Conservation (phyloP, 768 basidiomycete genomes). For the Leccinum olivaceopallidum region DNA sequence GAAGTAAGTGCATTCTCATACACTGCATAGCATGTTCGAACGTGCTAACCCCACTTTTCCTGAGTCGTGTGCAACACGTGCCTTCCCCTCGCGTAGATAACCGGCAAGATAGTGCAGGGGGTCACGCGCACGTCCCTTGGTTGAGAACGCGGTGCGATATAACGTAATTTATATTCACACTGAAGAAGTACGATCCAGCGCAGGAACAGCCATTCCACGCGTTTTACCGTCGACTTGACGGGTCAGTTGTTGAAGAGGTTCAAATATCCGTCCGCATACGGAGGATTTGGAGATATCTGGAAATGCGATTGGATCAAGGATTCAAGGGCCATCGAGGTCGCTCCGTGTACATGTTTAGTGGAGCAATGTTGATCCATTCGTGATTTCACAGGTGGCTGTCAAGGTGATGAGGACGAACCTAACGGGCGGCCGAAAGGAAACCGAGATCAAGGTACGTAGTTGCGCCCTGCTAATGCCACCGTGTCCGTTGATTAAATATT, state of each 20-base stretch:
- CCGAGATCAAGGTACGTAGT: constrained; percentile 15
- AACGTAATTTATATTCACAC: too few relatives aligned
- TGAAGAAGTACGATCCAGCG: too few relatives aligned
- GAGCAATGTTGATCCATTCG: neutral
- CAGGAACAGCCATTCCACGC: neutral
- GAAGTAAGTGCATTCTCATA: constrained; percentile 1
- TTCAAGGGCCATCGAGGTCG: constrained; percentile 20
- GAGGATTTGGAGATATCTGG: constrained; percentile 27
- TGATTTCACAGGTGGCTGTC: constrained; percentile 24
- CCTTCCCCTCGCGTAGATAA: neutral
- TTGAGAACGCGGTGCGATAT: constrained; percentile 8
- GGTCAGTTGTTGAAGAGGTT: constrained; percentile 12
- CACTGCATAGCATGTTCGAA: neutral
- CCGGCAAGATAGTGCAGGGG: neutral
- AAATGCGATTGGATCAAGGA: constrained; percentile 26
- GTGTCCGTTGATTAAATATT: neutral
- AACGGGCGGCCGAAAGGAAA: constrained; percentile 4
- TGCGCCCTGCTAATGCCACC: neutral
- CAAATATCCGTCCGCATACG: constrained; percentile 25
- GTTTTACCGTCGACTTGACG: constrained; percentile 13
- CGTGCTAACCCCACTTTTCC: neutral
- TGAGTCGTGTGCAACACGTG: neutral
- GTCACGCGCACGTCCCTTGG: neutral
- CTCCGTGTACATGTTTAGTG: neutral
- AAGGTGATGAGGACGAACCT: constrained; percentile 28